Percentiles rank a stretch among this genome's conserved stretches.
phyloP scores from a whole-genome alignment of 305 asterid genomes.

The Fraxinus albicans region DNA sequence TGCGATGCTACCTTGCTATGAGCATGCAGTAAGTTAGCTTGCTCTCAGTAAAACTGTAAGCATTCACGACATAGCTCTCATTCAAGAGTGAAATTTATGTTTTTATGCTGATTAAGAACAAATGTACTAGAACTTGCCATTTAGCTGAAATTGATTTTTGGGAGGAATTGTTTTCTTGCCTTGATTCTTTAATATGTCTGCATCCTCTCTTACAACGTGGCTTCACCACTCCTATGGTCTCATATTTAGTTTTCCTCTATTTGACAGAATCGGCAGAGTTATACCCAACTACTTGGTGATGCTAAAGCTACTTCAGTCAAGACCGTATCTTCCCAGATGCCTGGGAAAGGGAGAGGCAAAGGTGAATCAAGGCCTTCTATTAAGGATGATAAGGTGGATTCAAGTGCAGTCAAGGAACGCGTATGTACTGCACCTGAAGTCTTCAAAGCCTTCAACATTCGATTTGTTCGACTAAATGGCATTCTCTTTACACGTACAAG shows the following conservation, averaged over 20 bases:
- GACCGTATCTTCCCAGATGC: constrained; percentile 19
- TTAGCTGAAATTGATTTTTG: not conserved
- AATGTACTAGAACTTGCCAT: not conserved
- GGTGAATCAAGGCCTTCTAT: constrained; percentile 50
- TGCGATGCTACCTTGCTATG: not conserved
- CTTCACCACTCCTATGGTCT: constrained; percentile 6
- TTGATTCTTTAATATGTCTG: not conserved
- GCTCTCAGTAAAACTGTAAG: not conserved
- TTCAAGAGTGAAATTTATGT: not conserved
- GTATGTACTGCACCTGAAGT: constrained; percentile 41
- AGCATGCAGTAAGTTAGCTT: not conserved
- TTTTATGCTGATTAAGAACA: not conserved
- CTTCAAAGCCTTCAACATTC: constrained; percentile 55
- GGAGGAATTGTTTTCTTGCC: not conserved
- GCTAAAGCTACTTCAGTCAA: constrained; percentile 30
- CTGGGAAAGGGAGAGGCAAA: constrained; percentile 53
- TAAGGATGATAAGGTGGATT: constrained; percentile 55
- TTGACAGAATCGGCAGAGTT: constrained; percentile 83
- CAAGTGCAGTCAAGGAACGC: constrained; percentile 45
- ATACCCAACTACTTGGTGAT: constrained; percentile 46
- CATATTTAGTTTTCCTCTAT: not conserved
- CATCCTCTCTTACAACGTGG: not conserved
- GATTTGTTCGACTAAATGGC: constrained; percentile 86
- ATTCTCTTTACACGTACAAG: constrained; percentile 90
- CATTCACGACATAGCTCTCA: not conserved